Conservation (phyloP, 2,329 filamentous ascomycete species). For the Calonectria henricotiae region DNA sequence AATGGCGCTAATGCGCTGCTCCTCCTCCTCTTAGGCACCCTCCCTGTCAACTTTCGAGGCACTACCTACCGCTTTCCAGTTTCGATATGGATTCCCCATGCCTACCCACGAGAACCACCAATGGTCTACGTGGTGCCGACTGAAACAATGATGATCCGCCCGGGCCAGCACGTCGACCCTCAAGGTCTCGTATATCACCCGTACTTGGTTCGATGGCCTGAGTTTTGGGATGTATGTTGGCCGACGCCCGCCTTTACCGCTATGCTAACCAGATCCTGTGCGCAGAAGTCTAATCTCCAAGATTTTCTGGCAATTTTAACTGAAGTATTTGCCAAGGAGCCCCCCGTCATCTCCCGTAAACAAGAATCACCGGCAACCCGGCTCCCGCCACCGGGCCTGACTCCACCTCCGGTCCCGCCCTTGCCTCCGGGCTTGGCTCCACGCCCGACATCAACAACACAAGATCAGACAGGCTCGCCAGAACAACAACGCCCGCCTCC, state of each 20-base stretch:
- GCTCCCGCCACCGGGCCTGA: slow-evolving; percentile 54
- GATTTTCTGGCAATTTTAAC: slow-evolving; percentile 88
- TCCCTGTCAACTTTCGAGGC: slow-evolving; percentile 93
- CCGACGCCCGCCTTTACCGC: background rate
- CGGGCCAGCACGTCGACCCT: slow-evolving; percentile 94
- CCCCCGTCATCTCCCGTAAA: slow-evolving; percentile 86
- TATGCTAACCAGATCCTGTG: slow-evolving; percentile 26
- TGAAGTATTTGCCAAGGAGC: slow-evolving; percentile 94
- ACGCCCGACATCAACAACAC: slow-evolving; percentile 57
- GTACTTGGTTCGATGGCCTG: slow-evolving; percentile 90
- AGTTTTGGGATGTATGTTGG: slow-evolving; percentile 85
- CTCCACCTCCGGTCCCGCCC: slow-evolving; percentile 80
- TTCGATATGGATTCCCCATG: slow-evolving; percentile 92
- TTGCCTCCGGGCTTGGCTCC: slow-evolving; percentile 76
- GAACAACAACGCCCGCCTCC: slow-evolving; percentile 62
- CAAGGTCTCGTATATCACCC: slow-evolving; percentile 97
- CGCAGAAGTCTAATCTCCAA: slow-evolving; percentile 83
- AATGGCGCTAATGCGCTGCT: slow-evolving; percentile 90
- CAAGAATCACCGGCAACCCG: slow-evolving; percentile 62
- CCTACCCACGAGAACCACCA: slow-evolving; percentile 89
- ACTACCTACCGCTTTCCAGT: slow-evolving; percentile 92
- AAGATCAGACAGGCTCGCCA: slow-evolving; percentile 53
- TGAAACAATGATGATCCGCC: slow-evolving; percentile 89
- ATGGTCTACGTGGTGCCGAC: slow-evolving; percentile 92
- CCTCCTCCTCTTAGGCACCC: slow-evolving; percentile 86